Evolutionary conservation across 208 protist species (phyloP).

Genomic region (Tritrichomonas musculus): DNA sequence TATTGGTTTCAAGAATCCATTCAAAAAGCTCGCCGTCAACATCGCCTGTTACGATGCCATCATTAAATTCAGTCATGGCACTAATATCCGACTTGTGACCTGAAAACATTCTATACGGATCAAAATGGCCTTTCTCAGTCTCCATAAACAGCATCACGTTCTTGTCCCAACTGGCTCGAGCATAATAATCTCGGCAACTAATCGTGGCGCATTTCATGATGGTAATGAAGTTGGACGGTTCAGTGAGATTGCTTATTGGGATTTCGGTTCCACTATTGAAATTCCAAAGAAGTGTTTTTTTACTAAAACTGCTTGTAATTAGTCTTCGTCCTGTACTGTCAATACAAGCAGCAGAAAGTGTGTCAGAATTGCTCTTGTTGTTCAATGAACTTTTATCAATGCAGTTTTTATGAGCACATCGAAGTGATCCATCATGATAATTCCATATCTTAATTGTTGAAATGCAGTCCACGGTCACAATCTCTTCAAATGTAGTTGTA

Average conservation of each 20-base stretch:
- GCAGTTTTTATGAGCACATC: too few relatives aligned
- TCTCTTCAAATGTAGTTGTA: not conserved
- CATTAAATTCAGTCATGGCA: not conserved
- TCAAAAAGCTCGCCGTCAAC: not conserved
- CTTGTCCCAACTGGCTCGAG: not conserved
- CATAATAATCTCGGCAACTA: not conserved
- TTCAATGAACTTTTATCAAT: not conserved
- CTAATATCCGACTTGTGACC: not conserved
- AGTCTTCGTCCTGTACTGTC: not conserved
- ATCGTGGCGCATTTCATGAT: not conserved
- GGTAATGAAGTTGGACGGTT: not conserved
- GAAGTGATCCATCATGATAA: not conserved
- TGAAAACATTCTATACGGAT: not conserved
- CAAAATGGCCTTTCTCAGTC: not conserved
- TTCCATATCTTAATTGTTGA: not conserved
- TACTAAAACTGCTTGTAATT: not conserved
- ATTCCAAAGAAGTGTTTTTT: not conserved
- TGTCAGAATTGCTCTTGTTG: not conserved
- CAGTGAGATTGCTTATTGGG: not conserved
- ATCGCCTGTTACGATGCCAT: not conserved
- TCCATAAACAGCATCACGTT: not conserved
- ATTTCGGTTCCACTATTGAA: not conserved
- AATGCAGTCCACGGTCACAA: not conserved
- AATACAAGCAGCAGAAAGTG: not conserved
- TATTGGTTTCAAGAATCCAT: not conserved